Evolutionary conservation across 495 filamentous ascomycete genomes (phyloP), one percentile per base, ranked within the genome.

Genomic region (Poronia punctata): DNA sequence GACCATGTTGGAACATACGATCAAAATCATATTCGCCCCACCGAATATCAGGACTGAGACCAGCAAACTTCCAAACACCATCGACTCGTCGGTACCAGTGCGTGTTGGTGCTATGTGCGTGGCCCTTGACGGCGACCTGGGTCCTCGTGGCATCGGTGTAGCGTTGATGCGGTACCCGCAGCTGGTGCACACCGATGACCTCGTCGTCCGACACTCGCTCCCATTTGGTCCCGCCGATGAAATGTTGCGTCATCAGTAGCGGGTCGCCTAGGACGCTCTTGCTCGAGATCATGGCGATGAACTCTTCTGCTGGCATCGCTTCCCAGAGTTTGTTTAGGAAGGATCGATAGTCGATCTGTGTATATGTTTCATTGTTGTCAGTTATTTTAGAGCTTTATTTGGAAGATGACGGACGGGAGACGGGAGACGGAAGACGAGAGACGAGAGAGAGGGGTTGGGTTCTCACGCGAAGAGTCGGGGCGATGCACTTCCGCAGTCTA

Each of bases 31-130:
- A 75, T 69, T 90, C 85, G 46, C 61, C 66, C 81, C 80, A 89
- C 28, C 78, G 62, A 41, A 89, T 82, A 34, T 76, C 67, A 1
- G 85, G 84, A 54, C 70, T 66, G 36, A 90, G 62, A 1, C 85
- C 84, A 1, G 83, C 83, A 60, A 88, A 86, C 65, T 88, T 90
- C 85, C 85, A 89, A 42, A 79, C 75, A 4, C 83, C 83, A 48
- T 86, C 64, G 15, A 86, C 65, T 71, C 84, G 87, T 40, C 67
- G 70, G 60, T 88, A 88, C 58, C 75, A 83, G 56, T 84, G 79
- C 49, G 73, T 72, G 57, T 82, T 84, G 40, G 76, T 78, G 37
- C 73, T 76, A 63, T 89, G 84, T 11, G 72, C 75, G 52, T 88
- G 83, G 38, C 78, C 78, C 68, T 78, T 80, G 57, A 75, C 65